Base-by-base conservation (phyloP, 306 rosid species). In the Luffa acutangula region DNA sequence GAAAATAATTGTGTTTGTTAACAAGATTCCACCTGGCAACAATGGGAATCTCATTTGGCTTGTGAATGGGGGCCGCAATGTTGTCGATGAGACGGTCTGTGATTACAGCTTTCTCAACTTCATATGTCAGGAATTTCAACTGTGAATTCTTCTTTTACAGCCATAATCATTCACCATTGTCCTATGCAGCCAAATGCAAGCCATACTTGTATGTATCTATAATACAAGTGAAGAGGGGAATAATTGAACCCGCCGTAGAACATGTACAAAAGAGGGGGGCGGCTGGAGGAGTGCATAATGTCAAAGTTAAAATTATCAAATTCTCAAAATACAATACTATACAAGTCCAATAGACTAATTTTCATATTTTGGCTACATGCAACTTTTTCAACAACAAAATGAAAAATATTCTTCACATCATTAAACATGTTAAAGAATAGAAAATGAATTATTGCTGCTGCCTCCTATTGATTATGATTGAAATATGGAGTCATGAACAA, bases 1-100 rank as follows among this genome's bases (percentile, higher is more conserved):
- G 64, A 54, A 78, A 33, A 84, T 82, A 78, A 62, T 75, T 14
- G 81, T 81, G 84, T 81, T 79, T 41, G 80, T 37, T 72, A 82
- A 84, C 51, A 20, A 78, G 56, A 80, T 83, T 86, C 86, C 87
- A 86, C 86, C 85, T 81, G 45, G 62, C 80, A 84, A 82, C 78
- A 78, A 67, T 63, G 64, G 56, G 73, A 76, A 67, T 84, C 78
- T 81, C 76, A 41, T 65, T 77, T 81, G 58, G 77, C 80, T 79
- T 81, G 81, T 76, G 78, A 82, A 59, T 86, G 78, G 78, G 84
- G 64, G 80, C 83, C 65, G 77, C 84, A 81, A 81, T 34, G 63
- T 62, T 57, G 82, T 69, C 20, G 12, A 81, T 39, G 67, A 52
- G 84, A 81, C 70, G 77, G 77, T 51, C 33, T 52, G 46, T 70